A percentile compares a stretch with the other conserved stretches of the same genome.
Evolutionary conservation across 371 early-diverging fungal genomes (phyloP).

Genomic region (Rhizopus microsporus): DNA sequence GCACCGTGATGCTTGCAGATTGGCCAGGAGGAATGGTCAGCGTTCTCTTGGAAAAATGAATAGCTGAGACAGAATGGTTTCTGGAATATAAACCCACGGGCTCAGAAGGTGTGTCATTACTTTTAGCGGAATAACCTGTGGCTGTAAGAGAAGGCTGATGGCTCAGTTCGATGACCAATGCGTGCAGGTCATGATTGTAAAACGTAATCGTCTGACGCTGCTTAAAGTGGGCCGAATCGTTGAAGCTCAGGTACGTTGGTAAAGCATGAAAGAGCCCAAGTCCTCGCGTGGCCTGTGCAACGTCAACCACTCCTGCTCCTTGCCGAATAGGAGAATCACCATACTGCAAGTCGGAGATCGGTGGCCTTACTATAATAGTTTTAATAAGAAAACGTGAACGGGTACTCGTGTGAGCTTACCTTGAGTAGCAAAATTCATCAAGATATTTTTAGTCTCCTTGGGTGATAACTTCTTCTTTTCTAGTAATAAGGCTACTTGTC

Average conservation of each 20-base stretch:
- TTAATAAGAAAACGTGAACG: background rate
- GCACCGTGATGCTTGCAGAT: constrained; percentile 34
- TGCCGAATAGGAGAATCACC: constrained; percentile 53
- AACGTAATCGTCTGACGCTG: constrained; percentile 44
- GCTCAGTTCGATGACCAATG: constrained; percentile 27
- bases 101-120: constrained; percentile 10
- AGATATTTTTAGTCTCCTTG: constrained; percentile 16
- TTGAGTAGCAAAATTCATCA: constrained; percentile 43
- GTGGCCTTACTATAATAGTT: constrained; percentile 23
- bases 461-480: constrained; percentile 22
- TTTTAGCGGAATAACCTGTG: constrained; percentile 20
- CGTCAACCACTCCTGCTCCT: constrained; percentile 75
- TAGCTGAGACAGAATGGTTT: constrained; percentile 18
- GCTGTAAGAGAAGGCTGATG: constrained; percentile 41
- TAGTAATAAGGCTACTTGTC: constrained; percentile 57
- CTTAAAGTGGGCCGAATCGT: constrained; percentile 54
- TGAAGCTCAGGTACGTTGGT: constrained; percentile 66
- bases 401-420: constrained; percentile 27
- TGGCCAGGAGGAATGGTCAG: constrained; percentile 40
- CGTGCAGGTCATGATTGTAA: constrained; percentile 54
- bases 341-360: constrained; percentile 23
- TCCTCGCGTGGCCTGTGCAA: constrained; percentile 56
- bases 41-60: constrained; percentile 24
- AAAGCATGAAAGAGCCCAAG: constrained; percentile 43
- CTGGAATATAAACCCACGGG: constrained; percentile 18